A percentile compares a stretch with the other conserved stretches of the same genome.
Evolutionary conservation across 257 asterid species (phyloP).

Genomic region (Apocynum venetum): DNA sequence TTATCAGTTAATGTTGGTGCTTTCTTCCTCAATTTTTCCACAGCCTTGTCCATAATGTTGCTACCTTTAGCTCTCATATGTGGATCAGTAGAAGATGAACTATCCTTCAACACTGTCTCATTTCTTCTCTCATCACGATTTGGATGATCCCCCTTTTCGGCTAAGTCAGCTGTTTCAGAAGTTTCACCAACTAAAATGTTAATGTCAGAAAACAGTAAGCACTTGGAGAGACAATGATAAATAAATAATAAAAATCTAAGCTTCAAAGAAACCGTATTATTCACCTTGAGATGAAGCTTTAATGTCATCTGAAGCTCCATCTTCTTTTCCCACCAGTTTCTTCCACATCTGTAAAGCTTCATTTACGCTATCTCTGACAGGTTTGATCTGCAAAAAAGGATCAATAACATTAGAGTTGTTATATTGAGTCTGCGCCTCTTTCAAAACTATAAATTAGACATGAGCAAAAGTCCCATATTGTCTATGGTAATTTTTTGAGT

Average conservation of each 20-base stretch:
- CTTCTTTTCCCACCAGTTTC: constrained; percentile 82
- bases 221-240: constrained; percentile 15
- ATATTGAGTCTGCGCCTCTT: constrained; percentile 4
- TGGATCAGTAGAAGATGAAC: constrained; percentile 54
- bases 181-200: constrained; percentile 55
- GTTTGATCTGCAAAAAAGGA: constrained; percentile 59
- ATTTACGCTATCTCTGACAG: constrained; percentile 82
- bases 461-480: not conserved
- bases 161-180: constrained; percentile 54
- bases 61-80: constrained; percentile 45
- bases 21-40: constrained; percentile 83
- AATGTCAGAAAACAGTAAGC: constrained; percentile 20
- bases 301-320: constrained; percentile 67
- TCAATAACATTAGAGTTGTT: constrained; percentile 5
- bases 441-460: not conserved
- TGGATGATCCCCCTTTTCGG: constrained; percentile 46
- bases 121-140: constrained; percentile 41
- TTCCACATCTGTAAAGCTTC: constrained; percentile 99
- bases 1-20: constrained; percentile 77
- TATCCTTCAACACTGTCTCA: constrained; percentile 44
- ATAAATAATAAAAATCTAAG: constrained; percentile 2
- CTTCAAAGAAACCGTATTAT: constrained; percentile 7
- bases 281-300: constrained; percentile 66
- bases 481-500: not conserved
- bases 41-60: constrained; percentile 74